Evolutionary conservation across 148 eudicot genomes (phyloP).

Genomic region (Limonium bicolor): DNA sequence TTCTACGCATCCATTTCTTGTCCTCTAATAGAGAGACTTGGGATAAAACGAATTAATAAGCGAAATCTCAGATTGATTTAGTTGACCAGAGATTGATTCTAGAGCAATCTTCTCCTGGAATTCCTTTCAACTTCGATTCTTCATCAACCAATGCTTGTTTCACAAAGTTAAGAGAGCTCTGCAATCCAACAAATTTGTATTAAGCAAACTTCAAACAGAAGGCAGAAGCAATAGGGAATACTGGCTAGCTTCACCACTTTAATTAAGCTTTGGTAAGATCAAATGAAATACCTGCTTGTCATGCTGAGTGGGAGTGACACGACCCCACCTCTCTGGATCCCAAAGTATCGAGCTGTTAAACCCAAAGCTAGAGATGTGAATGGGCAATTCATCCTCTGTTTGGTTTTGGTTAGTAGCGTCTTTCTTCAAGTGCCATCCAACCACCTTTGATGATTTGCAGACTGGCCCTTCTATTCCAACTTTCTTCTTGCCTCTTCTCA

Average conservation of each 20-base stretch:
- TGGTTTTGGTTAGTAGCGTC: constrained; percentile 19
- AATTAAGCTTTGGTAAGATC: no score
- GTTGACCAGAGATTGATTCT: constrained; percentile 64
- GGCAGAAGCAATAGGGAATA: no score
- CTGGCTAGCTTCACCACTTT: no score
- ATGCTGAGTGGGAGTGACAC: constrained; percentile 48
- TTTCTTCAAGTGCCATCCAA: constrained; percentile 73
- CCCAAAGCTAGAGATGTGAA: constrained; percentile 72
- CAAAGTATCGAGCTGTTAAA: constrained; percentile 93
- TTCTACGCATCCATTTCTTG: no score
- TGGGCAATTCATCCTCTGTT: constrained; percentile 18
- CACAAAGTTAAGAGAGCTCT: constrained; percentile 72
- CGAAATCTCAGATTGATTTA: constrained; percentile 7
- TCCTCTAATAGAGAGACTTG: no score
- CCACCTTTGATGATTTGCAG: constrained; percentile 56
- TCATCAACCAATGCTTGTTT: constrained; percentile 68
- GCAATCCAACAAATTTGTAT: no score
- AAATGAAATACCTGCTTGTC: constrained; percentile 61
- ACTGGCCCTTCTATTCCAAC: constrained; percentile 76
- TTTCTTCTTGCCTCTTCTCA: constrained; percentile 46
- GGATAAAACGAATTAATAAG: no score
- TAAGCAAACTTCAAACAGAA: no score
- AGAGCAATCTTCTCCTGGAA: constrained; percentile 62
- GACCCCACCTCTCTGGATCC: constrained; percentile 99
- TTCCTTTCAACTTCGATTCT: constrained; percentile 60